Evolutionary conservation across 371 early-diverging fungal genomes (phyloP).

Genomic region (Apophysomyces sp.): DNA sequence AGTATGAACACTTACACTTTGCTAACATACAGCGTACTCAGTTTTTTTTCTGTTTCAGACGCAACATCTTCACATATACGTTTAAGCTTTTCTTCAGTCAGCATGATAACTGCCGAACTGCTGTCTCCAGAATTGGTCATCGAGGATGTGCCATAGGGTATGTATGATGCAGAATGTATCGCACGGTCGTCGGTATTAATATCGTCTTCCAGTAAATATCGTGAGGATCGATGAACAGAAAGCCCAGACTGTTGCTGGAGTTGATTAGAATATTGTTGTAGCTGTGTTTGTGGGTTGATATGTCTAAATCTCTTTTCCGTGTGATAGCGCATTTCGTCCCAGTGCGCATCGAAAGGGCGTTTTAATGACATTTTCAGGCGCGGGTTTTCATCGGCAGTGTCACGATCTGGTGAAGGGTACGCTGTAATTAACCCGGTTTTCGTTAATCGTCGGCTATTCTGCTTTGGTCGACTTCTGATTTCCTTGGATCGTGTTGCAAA

Average conservation of each 20-base stretch:
- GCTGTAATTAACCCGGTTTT: not conserved
- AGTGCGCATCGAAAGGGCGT: not conserved
- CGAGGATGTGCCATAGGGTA: too few relatives aligned
- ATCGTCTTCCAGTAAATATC: not conserved
- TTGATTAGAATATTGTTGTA: not conserved
- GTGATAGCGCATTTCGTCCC: not conserved
- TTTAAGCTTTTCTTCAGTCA: not conserved
- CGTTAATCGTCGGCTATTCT: conserved; percentile 1
- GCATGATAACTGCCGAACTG: not conserved
- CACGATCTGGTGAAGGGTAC: not conserved
- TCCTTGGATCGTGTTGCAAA: conserved; percentile 70
- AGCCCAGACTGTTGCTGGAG: not conserved
- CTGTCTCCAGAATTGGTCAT: not conserved
- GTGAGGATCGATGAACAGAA: not conserved
- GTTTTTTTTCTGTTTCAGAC: not conserved
- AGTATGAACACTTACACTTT: not conserved
- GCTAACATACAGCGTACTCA: not conserved
- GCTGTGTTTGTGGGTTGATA: not conserved
- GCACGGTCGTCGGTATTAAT: too few relatives aligned
- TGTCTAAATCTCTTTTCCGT: not conserved
- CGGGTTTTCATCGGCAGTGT: not conserved
- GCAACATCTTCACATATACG: not conserved
- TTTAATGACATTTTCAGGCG: not conserved
- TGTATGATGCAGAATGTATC: too few relatives aligned
- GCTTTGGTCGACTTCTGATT: conserved; percentile 52